Percentiles rank a stretch among this genome's conserved stretches.
These are phyloP conservation scores for Suillus hirtellus DNA, from an alignment of 768 basidiomycete genomes.

Conservation along the genomic window DNA sequence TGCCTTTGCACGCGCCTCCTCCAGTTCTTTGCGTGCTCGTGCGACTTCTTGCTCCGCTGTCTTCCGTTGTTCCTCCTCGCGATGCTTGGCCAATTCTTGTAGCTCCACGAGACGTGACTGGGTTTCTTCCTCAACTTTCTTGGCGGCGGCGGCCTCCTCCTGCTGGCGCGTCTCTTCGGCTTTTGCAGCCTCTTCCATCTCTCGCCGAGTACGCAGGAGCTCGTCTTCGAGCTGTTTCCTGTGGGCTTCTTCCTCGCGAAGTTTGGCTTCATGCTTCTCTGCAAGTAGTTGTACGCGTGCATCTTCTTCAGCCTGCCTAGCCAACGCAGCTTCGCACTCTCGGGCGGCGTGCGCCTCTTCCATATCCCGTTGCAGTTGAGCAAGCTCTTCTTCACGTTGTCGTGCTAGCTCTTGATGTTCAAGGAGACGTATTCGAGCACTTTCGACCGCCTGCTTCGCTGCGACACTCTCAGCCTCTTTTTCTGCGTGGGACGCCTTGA, in stretches of 20 bases:
- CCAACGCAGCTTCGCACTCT: slow-evolving; percentile 22
- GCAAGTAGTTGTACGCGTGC: slow-evolving; percentile 26
- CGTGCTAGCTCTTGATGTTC: slow-evolving; percentile 24
- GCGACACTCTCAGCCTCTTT: slow-evolving; percentile 26
- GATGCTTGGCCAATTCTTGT: slow-evolving; percentile 23
- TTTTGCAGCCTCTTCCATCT: slow-evolving; percentile 18
- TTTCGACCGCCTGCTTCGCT: slow-evolving; percentile 27
- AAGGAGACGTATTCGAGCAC: slow-evolving; percentile 25
- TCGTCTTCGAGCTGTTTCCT: slow-evolving; percentile 27
- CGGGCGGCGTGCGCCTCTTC: slow-evolving; percentile 29
- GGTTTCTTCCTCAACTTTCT: slow-evolving; percentile 21
- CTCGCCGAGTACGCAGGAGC: slow-evolving; percentile 24
- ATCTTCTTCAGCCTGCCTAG: slow-evolving; percentile 24
- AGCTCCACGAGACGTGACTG: slow-evolving; percentile 28
- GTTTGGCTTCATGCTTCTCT: slow-evolving; percentile 28
- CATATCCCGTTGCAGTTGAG: slow-evolving; percentile 25
- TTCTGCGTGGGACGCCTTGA: slow-evolving; percentile 25
- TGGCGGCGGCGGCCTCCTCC: slow-evolving; percentile 23
- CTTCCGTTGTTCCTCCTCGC: slow-evolving; percentile 26
- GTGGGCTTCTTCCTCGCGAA: slow-evolving; percentile 32
- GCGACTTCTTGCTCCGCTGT: slow-evolving; percentile 30
- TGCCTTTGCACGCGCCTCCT: slow-evolving; percentile 22
- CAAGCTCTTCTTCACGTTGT: slow-evolving; percentile 29
- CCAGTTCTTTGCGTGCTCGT: slow-evolving; percentile 25
- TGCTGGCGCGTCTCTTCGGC: slow-evolving; percentile 23